A percentile compares a stretch with the other conserved stretches of the same genome.
These are phyloP conservation scores for Globomyces sp. DNA, from an alignment of 371 early-diverging fungal species.

Conservation along the genomic window DNA sequence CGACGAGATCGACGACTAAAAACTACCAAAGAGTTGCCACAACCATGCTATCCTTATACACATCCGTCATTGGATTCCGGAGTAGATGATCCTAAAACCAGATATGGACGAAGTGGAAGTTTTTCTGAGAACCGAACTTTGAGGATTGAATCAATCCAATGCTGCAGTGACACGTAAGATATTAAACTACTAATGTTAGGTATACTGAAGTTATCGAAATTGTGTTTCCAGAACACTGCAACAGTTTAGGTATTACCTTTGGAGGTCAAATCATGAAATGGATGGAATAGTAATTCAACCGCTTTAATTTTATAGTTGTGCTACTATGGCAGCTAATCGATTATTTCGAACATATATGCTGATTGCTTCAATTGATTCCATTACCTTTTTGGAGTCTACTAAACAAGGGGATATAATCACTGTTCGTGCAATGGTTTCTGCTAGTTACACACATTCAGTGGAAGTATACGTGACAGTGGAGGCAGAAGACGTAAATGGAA, in stretches of 20 bases:
- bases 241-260: constrained; percentile 69
- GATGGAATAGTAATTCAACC: constrained; percentile 56
- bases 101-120: no score
- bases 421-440: constrained; percentile 20
- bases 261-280: constrained; percentile 79
- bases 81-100: no score
- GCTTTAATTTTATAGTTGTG: constrained; percentile 30
- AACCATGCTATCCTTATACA: constrained; percentile 35
- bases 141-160: background rate
- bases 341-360: constrained; percentile 44
- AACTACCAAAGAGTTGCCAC: constrained; percentile 26
- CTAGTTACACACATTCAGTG: constrained; percentile 21
- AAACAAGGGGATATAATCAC: constrained; percentile 20
- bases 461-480: constrained; percentile 28
- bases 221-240: constrained; percentile 76
- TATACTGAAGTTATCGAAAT: constrained; percentile 62
- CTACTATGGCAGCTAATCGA: constrained; percentile 63
- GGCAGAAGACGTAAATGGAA: background rate
- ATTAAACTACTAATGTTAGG: constrained; percentile 17
- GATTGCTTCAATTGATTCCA: constrained; percentile 24
- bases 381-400: constrained; percentile 18
- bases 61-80: constrained; percentile 34
- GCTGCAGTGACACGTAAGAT: background rate
- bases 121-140: constrained; percentile 5
- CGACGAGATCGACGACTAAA: constrained; percentile 48